Evolutionary conservation across 129 eudicot species (phyloP).

Genomic region (Helianthus tuberosus): DNA sequence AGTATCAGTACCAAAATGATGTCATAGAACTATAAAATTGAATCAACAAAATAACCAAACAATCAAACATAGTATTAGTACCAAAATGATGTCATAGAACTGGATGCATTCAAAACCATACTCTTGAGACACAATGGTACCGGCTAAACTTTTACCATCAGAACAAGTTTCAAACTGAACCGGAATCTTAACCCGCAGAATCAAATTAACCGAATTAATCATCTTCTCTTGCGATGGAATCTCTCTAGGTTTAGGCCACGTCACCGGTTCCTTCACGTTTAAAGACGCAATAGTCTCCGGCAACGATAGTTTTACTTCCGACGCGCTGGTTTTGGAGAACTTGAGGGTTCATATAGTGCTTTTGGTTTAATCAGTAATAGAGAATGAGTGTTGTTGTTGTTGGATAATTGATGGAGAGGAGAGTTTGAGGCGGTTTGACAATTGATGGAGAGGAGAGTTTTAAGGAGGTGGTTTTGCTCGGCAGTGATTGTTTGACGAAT

Average conservation of each 20-base stretch:
- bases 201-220: conserved; percentile 64
- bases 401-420: conserved; percentile 22
- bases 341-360: conserved; percentile 9
- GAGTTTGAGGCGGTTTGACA: conserved; percentile 24
- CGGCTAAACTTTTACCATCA: conserved; percentile 71
- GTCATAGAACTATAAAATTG: too few relatives aligned
- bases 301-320: conserved; percentile 2
- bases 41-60: background rate
- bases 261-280: conserved; percentile 38
- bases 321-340: conserved; percentile 18
- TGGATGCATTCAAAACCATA: conserved; percentile 18
- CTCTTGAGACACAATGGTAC: conserved; percentile 57
- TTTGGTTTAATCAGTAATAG: conserved; percentile 10
- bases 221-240: conserved; percentile 70
- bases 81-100: conserved; percentile 34
- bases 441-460: too few relatives aligned
- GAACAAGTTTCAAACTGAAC: conserved; percentile 53
- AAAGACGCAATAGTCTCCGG: conserved; percentile 10
- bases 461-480: too few relatives aligned
- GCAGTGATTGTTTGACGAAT: too few relatives aligned
- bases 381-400: background rate
- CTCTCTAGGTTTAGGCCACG: conserved; percentile 64
- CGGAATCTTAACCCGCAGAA: conserved; percentile 55
- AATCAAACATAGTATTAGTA: background rate
- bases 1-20: too few relatives aligned